Evolutionary conservation across 2,329 filamentous ascomycete genomes (phyloP), one percentile per base, ranked within the genome.

Genomic region (Trichoderma citrinoviride): DNA sequence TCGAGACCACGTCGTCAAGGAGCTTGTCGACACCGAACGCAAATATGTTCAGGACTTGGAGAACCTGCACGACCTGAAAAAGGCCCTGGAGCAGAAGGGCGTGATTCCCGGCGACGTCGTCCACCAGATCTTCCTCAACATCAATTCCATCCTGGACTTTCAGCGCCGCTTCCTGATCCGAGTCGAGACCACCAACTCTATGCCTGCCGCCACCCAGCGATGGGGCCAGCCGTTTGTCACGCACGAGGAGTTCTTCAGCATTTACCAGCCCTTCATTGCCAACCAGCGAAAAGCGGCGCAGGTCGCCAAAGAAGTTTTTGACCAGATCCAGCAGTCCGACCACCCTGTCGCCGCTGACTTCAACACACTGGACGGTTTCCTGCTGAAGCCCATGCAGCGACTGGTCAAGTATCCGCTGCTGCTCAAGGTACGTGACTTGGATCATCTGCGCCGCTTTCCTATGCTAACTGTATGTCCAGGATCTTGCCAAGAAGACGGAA

Each of bases 41-140:
- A 97, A 97, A 78, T 99, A 99, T 71, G 95, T 98, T 4, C 93
- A 98, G 76, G 95, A 99, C 80, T 80, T 99, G 61, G 94, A 98
- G 76, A 94, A 97, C 70, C 78, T 99, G 41, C 93, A 98, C 75
- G 90, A 93, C 56, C 85, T 98, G 73, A 98, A 97, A 79, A 94
- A 92, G 78, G 87, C 90, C 25, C 82, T 98, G 63, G 93, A 97
- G 71, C 90, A 96, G 74, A 93, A 90, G 69, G 93, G 93, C 43
- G 87, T 92, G 43, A 87, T 98, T 68, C 90, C 92, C 2, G 94
- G 95, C 61, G 95, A 99, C 75, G 87, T 90, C 10, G 89, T 97
- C 23, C 93, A 98, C 78, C 88, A 93, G 73, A 97, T 99, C 68
- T 99, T 99, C 78, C 83, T 98, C 67, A 99, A 99, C 77, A 87